Conservation (phyloP, 2,329 filamentous ascomycete species). For the Aspergillus sp. region DNA sequence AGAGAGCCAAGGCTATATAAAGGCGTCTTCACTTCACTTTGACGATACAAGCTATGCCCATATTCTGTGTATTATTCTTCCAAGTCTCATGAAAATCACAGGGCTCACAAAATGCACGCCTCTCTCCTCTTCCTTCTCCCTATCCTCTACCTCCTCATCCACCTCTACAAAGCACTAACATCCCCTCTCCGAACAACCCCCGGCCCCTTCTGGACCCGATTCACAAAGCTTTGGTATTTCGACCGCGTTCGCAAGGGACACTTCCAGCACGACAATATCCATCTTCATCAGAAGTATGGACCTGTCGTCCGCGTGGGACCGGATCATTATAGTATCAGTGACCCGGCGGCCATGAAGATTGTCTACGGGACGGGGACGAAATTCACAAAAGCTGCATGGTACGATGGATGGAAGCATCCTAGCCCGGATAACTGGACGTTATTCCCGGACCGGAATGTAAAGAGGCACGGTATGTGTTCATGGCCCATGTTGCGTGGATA, state of each 20-base stretch:
- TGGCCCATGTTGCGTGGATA: not conserved
- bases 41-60: no score
- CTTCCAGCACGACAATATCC: conserved; percentile 34
- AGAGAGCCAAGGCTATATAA: not conserved
- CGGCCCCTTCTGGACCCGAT: conserved; percentile 39
- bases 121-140: conserved; percentile 8
- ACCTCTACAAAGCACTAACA: conserved; percentile 14
- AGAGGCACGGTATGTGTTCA: conserved; percentile 24
- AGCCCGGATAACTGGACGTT: conserved; percentile 23
- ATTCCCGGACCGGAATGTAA: conserved; percentile 27
- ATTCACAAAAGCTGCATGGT: conserved; percentile 34
- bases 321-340: conserved; percentile 41
- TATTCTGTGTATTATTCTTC: no score
- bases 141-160: conserved; percentile 9
- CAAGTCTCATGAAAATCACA: no score
- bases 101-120: conserved; percentile 3
- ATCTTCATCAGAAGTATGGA: conserved; percentile 35
- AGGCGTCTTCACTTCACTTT: no score
- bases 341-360: conserved; percentile 32
- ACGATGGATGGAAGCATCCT: conserved; percentile 26
- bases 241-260: conserved; percentile 26
- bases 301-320: conserved; percentile 42
- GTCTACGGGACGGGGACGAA: conserved; percentile 37
- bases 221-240: conserved; percentile 41
- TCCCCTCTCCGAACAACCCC: conserved; percentile 36